Evolutionary conservation across 2,329 filamentous ascomycete species (phyloP).

Genomic region (Sarocladium strictum): DNA sequence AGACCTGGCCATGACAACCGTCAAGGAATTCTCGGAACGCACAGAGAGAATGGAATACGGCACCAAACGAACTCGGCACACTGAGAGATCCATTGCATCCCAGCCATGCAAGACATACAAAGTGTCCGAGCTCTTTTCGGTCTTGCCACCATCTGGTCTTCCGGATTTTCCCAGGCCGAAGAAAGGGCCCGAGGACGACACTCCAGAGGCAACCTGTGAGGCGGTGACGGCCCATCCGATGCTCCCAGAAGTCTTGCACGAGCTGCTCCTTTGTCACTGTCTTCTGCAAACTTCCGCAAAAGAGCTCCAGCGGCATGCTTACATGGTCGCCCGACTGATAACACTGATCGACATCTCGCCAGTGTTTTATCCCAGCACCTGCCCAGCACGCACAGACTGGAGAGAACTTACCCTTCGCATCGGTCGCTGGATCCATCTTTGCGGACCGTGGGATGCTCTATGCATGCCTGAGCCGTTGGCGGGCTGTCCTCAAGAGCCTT

Average conservation of each 20-base stretch:
- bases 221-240: slow-evolving; percentile 69
- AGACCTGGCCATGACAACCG: slow-evolving; percentile 54
- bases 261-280: slow-evolving; percentile 70
- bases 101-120: slow-evolving; percentile 34
- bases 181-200: background rate
- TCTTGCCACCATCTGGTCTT: slow-evolving; percentile 59
- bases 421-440: slow-evolving; percentile 64
- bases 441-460: slow-evolving; percentile 62
- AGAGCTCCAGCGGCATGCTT: slow-evolving; percentile 71
- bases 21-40: slow-evolving; percentile 50
- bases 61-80: slow-evolving; percentile 32
- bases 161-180: slow-evolving; percentile 53
- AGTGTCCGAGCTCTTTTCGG: slow-evolving; percentile 62
- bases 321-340: slow-evolving; percentile 72
- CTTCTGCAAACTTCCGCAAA: slow-evolving; percentile 72
- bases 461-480: slow-evolving; percentile 44
- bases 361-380: slow-evolving; percentile 67
- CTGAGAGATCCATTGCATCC: slow-evolving; percentile 12
- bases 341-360: slow-evolving; percentile 75
- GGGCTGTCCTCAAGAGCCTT: background rate
- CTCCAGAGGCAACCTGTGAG: slow-evolving; percentile 19
- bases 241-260: slow-evolving; percentile 72
- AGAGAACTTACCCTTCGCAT: slow-evolving; percentile 64
- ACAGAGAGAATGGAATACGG: slow-evolving; percentile 51
- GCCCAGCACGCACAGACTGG: slow-evolving; percentile 73